phyloP scores from a whole-genome alignment of 2,329 filamentous ascomycete genomes.

The Exophiala bonariae region DNA sequence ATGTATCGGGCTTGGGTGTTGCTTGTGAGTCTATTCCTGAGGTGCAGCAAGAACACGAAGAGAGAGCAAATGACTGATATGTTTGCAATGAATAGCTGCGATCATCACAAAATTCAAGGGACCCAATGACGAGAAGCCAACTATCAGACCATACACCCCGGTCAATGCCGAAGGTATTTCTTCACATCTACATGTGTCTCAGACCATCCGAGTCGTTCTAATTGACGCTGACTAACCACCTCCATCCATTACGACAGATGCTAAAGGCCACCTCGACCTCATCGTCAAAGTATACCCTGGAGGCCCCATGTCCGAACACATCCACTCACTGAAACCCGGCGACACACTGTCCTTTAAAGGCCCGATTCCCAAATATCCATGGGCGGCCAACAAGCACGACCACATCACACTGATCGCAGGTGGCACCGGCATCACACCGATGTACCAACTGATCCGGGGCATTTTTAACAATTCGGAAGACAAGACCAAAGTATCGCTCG shows the following conservation, averaged over 20 bases:
- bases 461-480: slow-evolving; percentile 97
- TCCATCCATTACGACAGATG: slow-evolving; percentile 51
- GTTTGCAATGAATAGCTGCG: slow-evolving; percentile 52
- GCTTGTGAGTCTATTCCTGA: slow-evolving; percentile 59
- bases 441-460: slow-evolving; percentile 89
- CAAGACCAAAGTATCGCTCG: slow-evolving; percentile 94
- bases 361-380: slow-evolving; percentile 89
- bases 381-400: slow-evolving; percentile 87
- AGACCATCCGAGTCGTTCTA: neutral
- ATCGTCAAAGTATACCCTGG: slow-evolving; percentile 88
- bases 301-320: slow-evolving; percentile 87
- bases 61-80: neutral
- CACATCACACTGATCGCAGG: slow-evolving; percentile 75
- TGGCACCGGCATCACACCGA: slow-evolving; percentile 94
- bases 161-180: slow-evolving; percentile 72
- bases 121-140: slow-evolving; percentile 77
- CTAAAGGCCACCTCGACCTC: slow-evolving; percentile 79
- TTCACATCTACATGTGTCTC: neutral
- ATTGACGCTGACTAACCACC: slow-evolving; percentile 10
- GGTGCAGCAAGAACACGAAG: neutral
- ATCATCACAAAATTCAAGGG: slow-evolving; percentile 90
- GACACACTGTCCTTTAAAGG: slow-evolving; percentile 91
- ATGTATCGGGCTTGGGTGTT: slow-evolving; percentile 77
- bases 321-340: slow-evolving; percentile 79
- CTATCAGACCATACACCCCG: slow-evolving; percentile 90